phyloP scores from a whole-genome alignment of 371 early-diverging fungal species.

The Mucor piriformis region DNA sequence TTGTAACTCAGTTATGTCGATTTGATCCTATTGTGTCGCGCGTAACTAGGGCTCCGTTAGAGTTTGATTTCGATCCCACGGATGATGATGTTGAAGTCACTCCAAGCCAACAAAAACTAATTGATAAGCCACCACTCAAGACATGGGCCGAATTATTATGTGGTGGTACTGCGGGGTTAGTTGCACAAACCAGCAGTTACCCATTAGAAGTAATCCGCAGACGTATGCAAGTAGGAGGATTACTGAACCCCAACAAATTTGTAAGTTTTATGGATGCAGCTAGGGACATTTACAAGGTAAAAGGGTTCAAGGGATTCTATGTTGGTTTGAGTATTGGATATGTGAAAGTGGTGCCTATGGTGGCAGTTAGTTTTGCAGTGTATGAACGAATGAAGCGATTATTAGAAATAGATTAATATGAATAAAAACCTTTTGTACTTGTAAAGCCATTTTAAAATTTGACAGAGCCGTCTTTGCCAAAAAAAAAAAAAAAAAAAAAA shows the following conservation, averaged over 20 bases:
- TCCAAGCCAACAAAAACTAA: constrained; percentile 21
- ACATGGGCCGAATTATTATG: constrained; percentile 77
- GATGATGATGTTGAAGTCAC: constrained; percentile 27
- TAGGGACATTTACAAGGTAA: constrained; percentile 58
- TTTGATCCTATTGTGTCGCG: constrained; percentile 41
- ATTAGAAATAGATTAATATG: constrained; percentile 20
- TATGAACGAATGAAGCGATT: constrained; percentile 76
- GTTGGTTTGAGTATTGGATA: constrained; percentile 93
- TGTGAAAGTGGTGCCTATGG: constrained; percentile 92
- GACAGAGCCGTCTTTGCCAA: not conserved
- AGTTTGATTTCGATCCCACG: constrained; percentile 26
- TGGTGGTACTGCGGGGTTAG: constrained; percentile 84
- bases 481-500: not conserved
- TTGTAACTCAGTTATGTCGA: constrained; percentile 60
- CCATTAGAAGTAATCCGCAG: constrained; percentile 92
- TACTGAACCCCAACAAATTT: constrained; percentile 48
- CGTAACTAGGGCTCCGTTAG: constrained; percentile 30
- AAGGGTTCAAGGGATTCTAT: constrained; percentile 86
- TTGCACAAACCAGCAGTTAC: constrained; percentile 87
- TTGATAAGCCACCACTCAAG: constrained; percentile 50
- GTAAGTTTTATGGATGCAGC: constrained; percentile 62
- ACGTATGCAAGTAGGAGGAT: constrained; percentile 87
- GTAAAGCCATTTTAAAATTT: not conserved
- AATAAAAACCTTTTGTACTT: not conserved
- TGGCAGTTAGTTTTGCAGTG: constrained; percentile 82